phyloP scores from a whole-genome alignment of 257 asterid genomes.

The Petunia secreta region DNA sequence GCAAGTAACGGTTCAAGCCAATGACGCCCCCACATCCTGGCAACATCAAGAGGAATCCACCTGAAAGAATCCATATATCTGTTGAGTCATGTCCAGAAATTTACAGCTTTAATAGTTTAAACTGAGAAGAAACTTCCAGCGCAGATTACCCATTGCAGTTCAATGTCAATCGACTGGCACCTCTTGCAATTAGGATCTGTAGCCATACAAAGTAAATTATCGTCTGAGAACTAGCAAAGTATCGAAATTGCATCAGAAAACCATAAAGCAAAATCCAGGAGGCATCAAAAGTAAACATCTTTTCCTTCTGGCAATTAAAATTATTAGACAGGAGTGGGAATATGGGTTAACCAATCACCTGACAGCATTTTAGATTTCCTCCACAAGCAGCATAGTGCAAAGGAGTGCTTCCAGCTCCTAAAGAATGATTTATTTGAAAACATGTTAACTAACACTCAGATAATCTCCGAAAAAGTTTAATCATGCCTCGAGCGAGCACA shows the following conservation, averaged over 20 bases:
- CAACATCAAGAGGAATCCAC: conserved; percentile 96
- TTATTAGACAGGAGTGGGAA: neutral
- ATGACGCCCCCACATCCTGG: conserved; percentile 98
- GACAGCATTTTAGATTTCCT: conserved; percentile 95
- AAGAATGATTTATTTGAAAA: conserved; percentile 22
- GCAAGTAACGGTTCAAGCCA: conserved; percentile 91
- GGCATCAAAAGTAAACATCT: conserved; percentile 2
- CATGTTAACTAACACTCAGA: conserved; percentile 6
- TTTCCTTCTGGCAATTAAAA: neutral
- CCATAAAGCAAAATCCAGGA: neutral
- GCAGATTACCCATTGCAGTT: conserved; percentile 89
- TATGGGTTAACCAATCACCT: conserved; percentile 50
- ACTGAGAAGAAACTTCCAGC: neutral
- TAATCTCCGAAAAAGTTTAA: conserved; percentile 23
- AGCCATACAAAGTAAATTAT: conserved; percentile 27
- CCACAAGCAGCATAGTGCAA: conserved; percentile 99
- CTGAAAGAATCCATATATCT: conserved; percentile 51
- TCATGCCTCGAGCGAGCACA: conserved; percentile 20
- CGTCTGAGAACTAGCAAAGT: neutral
- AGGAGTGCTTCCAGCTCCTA: conserved; percentile 99
- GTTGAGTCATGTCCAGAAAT: neutral
- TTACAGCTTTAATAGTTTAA: neutral
- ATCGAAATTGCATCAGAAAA: conserved; percentile 11
- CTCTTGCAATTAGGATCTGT: conserved; percentile 90
- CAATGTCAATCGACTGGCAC: conserved; percentile 85